phyloP scores from a whole-genome alignment of 2,329 filamentous ascomycete genomes.

The Myriosclerotinia curreyana region DNA sequence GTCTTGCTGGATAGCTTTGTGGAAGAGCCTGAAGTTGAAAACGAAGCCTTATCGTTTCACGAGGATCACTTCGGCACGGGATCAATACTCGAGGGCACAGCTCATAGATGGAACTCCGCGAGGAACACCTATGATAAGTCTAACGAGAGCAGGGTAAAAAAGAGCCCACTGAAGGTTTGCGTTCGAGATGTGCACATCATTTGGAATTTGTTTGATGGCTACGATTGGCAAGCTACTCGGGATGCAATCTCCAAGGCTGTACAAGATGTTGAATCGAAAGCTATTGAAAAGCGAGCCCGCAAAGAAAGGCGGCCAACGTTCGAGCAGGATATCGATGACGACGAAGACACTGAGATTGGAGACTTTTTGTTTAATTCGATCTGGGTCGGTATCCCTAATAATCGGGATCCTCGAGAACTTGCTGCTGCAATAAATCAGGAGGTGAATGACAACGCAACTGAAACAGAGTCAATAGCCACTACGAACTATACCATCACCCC shows the following conservation, averaged over 20 bases:
- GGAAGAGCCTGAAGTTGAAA: slow-evolving; percentile 47
- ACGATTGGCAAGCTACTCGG: slow-evolving; percentile 88
- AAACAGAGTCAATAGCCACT: slow-evolving; percentile 85
- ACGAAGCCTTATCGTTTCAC: slow-evolving; percentile 66
- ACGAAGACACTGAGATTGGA: slow-evolving; percentile 82
- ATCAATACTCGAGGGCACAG: slow-evolving; percentile 60
- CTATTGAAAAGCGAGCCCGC: slow-evolving; percentile 67
- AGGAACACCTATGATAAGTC: slow-evolving; percentile 70
- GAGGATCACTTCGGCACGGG: slow-evolving; percentile 73
- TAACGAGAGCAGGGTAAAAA: slow-evolving; percentile 57
- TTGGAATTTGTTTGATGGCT: slow-evolving; percentile 97
- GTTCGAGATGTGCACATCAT: slow-evolving; percentile 89
- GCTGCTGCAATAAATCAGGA: slow-evolving; percentile 82
- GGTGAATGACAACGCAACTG: slow-evolving; percentile 79
- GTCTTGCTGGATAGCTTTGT: slow-evolving; percentile 46
- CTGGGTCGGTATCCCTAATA: slow-evolving; percentile 88
- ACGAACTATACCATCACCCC: slow-evolving; percentile 64
- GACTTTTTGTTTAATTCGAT: slow-evolving; percentile 99
- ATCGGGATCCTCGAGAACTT: slow-evolving; percentile 79
- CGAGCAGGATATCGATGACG: slow-evolving; percentile 70
- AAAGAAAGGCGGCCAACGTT: slow-evolving; percentile 53
- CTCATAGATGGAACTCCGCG: slow-evolving; percentile 76
- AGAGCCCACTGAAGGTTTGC: slow-evolving; percentile 71
- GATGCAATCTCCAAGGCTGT: slow-evolving; percentile 85
- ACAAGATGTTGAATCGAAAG: slow-evolving; percentile 78